These are phyloP conservation scores for Penicillium nucicola DNA, from an alignment of 495 filamentous ascomycete genomes.

Conservation along the genomic window DNA sequence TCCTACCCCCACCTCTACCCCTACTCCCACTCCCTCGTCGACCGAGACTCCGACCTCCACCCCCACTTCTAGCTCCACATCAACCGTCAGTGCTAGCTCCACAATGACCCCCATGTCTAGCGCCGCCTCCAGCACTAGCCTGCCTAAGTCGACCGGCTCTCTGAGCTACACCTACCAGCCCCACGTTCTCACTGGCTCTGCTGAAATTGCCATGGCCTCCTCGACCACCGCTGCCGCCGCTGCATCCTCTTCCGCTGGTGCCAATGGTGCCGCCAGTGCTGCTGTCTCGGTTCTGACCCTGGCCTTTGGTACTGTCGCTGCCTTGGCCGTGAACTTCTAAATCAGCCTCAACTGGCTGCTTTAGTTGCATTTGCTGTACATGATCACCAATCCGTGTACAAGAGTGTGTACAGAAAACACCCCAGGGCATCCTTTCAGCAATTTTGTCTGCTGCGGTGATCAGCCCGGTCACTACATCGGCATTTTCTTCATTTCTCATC, in stretches of 20 bases:
- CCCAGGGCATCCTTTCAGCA: not conserved
- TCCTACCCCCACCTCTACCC: constrained; percentile 16
- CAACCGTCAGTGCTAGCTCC: constrained; percentile 16
- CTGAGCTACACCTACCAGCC: constrained; percentile 8
- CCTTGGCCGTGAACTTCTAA: constrained; percentile 24
- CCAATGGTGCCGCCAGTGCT: constrained; percentile 18
- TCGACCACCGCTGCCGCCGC: constrained; percentile 11
- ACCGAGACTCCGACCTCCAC: constrained; percentile 5
- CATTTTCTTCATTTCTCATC: constrained; percentile 12
- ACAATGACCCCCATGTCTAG: constrained; percentile 30
- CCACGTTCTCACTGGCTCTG: constrained; percentile 4
- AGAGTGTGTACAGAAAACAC: constrained; percentile 11
- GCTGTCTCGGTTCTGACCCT: constrained; percentile 26
- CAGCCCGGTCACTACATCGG: constrained; percentile 5
- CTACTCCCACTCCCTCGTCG: constrained; percentile 10
- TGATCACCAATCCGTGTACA: constrained; percentile 2
- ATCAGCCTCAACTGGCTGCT: constrained; percentile 1
- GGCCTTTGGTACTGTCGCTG: constrained; percentile 27
- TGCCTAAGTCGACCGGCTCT: constrained; percentile 15
- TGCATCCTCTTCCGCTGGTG: constrained; percentile 6
- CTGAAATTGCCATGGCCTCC: constrained; percentile 8
- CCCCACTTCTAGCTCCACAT: constrained; percentile 10
- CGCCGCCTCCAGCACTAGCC: constrained; percentile 31
- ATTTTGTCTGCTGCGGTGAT: not conserved
- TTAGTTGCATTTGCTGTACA: constrained; percentile 1